Evolutionary conservation across 495 filamentous ascomycete species (phyloP).

Genomic region (Aspergillus asperescens): DNA sequence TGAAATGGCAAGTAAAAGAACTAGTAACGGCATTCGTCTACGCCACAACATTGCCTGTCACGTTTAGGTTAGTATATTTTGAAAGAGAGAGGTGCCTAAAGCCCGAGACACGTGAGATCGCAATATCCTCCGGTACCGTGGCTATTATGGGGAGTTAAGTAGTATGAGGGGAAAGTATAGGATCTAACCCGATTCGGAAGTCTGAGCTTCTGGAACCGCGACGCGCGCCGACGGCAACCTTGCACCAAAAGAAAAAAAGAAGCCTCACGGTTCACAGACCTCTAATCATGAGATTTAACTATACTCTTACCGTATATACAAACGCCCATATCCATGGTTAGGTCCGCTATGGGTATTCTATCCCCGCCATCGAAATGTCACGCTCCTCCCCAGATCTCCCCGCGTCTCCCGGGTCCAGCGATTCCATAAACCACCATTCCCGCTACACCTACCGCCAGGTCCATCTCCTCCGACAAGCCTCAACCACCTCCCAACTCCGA

Average conservation of each 20-base stretch:
- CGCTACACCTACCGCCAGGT: constrained; percentile 83
- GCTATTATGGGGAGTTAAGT: no score
- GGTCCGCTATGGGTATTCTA: constrained; percentile 18
- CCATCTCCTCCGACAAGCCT: constrained; percentile 63
- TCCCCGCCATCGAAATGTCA: constrained; percentile 18
- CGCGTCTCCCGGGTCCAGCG: constrained; percentile 24
- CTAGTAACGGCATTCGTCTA: no score
- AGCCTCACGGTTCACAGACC: background rate
- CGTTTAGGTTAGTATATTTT: no score
- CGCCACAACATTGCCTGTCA: no score
- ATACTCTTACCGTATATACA: background rate
- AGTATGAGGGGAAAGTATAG: no score
- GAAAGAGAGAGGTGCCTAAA: no score
- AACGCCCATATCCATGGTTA: background rate
- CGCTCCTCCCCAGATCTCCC: constrained; percentile 28
- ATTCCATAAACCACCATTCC: constrained; percentile 52
- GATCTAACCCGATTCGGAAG: background rate
- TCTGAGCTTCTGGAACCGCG: background rate
- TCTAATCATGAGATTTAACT: background rate
- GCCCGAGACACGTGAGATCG: no score
- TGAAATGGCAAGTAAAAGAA: no score
- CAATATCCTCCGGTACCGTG: no score
- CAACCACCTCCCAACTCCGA: constrained; percentile 69
- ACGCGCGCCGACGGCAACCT: background rate
- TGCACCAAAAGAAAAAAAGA: background rate